Conservation (phyloP, 805 yeast species). For the Wickerhamiella siamensis region DNA sequence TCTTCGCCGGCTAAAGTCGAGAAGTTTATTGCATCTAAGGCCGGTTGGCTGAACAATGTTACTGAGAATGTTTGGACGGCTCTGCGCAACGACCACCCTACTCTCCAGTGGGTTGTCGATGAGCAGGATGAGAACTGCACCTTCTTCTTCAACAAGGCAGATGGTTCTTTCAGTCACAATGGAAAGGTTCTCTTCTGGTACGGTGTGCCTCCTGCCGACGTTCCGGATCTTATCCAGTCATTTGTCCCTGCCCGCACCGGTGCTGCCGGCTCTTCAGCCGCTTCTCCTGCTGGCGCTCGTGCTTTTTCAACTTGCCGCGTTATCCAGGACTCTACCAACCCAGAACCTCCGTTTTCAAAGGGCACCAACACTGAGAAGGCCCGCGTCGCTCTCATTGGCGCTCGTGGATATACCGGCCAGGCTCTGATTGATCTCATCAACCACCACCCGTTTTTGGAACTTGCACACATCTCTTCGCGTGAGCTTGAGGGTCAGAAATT, state of each 20-base stretch:
- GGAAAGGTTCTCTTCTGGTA: constrained; percentile 93
- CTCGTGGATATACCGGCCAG: constrained; percentile 96
- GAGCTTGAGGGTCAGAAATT: constrained; percentile 80
- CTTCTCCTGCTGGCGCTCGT: constrained; percentile 14
- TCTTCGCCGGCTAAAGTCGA: constrained; percentile 53
- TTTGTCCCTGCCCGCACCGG: constrained; percentile 10
- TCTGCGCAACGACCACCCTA: constrained; percentile 54
- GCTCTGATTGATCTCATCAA: constrained; percentile 78
- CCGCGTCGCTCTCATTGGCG: constrained; percentile 88
- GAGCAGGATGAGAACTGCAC: constrained; percentile 84
- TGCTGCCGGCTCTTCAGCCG: constrained; percentile 7
- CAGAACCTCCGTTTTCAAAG: constrained; percentile 55
- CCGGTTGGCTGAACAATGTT: constrained; percentile 96
- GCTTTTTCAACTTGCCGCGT: constrained; percentile 15
- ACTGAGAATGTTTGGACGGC: constrained; percentile 87
- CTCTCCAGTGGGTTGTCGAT: constrained; percentile 75
- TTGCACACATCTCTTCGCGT: constrained; percentile 90
- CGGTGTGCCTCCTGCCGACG: constrained; percentile 55
- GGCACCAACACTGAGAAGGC: constrained; percentile 50
- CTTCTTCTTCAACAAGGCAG: constrained; percentile 86
- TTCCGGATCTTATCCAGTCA: constrained; percentile 48
- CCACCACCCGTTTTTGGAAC: constrained; percentile 72
- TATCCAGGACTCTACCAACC: constrained; percentile 29
- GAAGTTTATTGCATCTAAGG: constrained; percentile 71
- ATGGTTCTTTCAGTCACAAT: constrained; percentile 81